A percentile compares a stretch with the other conserved stretches of the same genome.
These are phyloP conservation scores for Penicillium canariense DNA, from an alignment of 495 filamentous ascomycete species.

Conservation along the genomic window DNA sequence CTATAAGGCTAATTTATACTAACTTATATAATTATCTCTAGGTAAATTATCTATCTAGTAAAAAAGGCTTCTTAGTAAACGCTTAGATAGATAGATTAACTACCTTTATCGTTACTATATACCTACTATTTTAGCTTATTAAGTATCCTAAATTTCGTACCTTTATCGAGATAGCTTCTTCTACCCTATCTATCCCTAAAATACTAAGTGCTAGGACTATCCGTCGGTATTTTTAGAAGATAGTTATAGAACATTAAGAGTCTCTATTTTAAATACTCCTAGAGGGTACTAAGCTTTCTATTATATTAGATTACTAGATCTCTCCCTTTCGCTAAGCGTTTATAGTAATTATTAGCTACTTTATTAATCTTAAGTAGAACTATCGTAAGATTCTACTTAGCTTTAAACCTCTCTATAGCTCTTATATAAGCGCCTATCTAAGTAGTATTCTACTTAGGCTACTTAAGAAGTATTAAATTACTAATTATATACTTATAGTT, in stretches of 20 bases:
- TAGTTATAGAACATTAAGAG: no score
- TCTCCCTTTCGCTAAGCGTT: no score
- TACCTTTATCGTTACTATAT: conserved; percentile 9
- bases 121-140: no score
- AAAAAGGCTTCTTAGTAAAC: background rate
- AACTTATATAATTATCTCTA: background rate
- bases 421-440: conserved; percentile 11
- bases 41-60: background rate
- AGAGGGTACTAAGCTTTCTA: no score
- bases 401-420: conserved; percentile 16
- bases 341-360: conserved; percentile 24
- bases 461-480: conserved; percentile 12
- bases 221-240: no score
- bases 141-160: no score
- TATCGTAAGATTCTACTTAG: conserved; percentile 23
- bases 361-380: conserved; percentile 17
- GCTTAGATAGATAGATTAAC: conserved; percentile 4
- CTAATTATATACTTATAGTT: conserved; percentile 11
- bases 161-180: no score
- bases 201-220: no score
- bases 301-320: no score
- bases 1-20: no score
- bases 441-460: conserved; percentile 10
- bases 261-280: no score
- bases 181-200: no score